These are phyloP conservation scores for Monascus purpureus DNA, from an alignment of 495 filamentous ascomycete species.

Conservation along the genomic window DNA sequence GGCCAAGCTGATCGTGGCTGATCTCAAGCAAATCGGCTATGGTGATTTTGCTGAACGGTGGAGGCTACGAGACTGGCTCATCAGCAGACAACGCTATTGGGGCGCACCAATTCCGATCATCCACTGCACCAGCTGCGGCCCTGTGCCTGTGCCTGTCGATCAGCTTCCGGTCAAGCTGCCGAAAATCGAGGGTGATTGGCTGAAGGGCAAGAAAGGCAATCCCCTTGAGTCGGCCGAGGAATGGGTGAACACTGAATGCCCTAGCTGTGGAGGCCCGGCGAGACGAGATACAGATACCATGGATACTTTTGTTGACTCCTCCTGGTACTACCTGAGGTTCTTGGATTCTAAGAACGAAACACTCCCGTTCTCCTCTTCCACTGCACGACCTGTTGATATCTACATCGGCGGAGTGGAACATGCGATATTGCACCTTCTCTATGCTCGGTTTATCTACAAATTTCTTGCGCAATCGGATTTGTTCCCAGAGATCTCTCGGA, in stretches of 20 bases:
- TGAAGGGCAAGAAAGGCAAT: slow-evolving; percentile 57
- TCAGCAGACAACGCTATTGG: slow-evolving; percentile 84
- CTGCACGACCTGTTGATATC: slow-evolving; percentile 60
- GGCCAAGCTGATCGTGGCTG: slow-evolving; percentile 41
- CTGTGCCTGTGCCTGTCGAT: slow-evolving; percentile 61
- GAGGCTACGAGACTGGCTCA: slow-evolving; percentile 74
- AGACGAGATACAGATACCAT: slow-evolving; percentile 85
- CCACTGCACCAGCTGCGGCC: slow-evolving; percentile 63
- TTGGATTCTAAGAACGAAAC: slow-evolving; percentile 50
- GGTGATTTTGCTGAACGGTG: slow-evolving; percentile 52
- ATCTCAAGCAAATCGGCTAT: slow-evolving; percentile 35
- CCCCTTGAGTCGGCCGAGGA: slow-evolving; percentile 56
- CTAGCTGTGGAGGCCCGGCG: slow-evolving; percentile 53
- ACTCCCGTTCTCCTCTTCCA: slow-evolving; percentile 42
- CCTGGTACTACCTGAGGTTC: slow-evolving; percentile 83
- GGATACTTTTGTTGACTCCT: slow-evolving; percentile 91
- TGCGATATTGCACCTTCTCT: slow-evolving; percentile 83
- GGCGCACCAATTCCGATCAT: slow-evolving; percentile 82
- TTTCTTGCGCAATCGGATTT: slow-evolving; percentile 49
- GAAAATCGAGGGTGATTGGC: slow-evolving; percentile 50
- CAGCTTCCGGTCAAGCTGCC: slow-evolving; percentile 69
- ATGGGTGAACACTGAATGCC: slow-evolving; percentile 66
- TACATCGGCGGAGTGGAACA: slow-evolving; percentile 86
- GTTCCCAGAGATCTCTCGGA: slow-evolving; percentile 31
- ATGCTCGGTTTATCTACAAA: slow-evolving; percentile 82